phyloP scores from a whole-genome alignment of 2,329 filamentous ascomycete genomes.

The Rachicladosporium sp. region DNA sequence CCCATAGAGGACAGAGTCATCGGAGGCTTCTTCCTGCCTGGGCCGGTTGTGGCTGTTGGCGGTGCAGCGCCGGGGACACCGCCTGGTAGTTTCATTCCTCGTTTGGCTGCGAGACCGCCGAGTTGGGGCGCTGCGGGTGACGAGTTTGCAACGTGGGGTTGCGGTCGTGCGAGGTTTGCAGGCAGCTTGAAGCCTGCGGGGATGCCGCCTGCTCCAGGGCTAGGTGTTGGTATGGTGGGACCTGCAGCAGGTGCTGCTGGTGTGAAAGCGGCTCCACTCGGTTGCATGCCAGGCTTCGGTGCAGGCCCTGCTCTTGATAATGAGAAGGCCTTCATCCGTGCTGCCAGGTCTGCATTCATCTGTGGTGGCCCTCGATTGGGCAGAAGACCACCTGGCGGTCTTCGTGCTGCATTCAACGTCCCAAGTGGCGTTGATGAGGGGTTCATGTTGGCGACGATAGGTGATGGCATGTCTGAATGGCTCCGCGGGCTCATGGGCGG shows the following conservation, averaged over 20 bases:
- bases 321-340: conserved; percentile 58
- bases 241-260: not conserved
- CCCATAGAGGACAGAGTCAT: conserved; percentile 34
- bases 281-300: conserved; percentile 6
- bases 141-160: conserved; percentile 32
- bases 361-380: conserved; percentile 34
- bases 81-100: conserved; percentile 52
- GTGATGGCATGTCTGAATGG: not conserved
- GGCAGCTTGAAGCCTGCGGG: conserved; percentile 34
- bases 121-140: conserved; percentile 35
- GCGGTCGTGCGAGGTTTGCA: conserved; percentile 24
- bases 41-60: conserved; percentile 13
- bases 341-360: conserved; percentile 46
- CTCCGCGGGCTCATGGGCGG: too few relatives aligned
- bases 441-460: conserved; percentile 43
- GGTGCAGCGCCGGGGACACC: conserved; percentile 36
- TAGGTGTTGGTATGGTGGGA: conserved; percentile 9
- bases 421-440: conserved; percentile 76
- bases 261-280: not conserved
- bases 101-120: conserved; percentile 53
- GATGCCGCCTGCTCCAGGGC: conserved; percentile 23
- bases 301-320: conserved; percentile 48
- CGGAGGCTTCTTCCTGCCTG: conserved; percentile 28
- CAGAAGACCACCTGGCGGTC: conserved; percentile 34
- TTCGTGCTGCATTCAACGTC: conserved; percentile 56